Evolutionary conservation across 2,329 filamentous ascomycete species (phyloP), one percentile per base, ranked within the genome.

Genomic region (Cladosporium sp.): DNA sequence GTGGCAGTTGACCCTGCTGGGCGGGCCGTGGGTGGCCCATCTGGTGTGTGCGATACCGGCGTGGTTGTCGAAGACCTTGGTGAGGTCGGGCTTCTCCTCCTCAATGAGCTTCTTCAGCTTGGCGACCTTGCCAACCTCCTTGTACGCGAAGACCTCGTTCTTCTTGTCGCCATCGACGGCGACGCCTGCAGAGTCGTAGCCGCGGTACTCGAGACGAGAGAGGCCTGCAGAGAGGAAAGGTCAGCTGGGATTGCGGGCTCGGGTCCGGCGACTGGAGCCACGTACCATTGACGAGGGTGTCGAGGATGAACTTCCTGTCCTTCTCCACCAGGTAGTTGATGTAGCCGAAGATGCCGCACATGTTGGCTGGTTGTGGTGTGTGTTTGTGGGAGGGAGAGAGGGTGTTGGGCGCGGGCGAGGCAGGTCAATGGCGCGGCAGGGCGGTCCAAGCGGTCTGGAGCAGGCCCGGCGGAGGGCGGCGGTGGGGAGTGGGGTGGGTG

Each of bases 281-380:
- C 85, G 74, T 75, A 90, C 90, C 92, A 78, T 97, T 96, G 73
- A 96, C 87, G 64, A 98, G 81, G 58, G 92, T 97, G 72, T 96
- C 85, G 70, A 97, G 81, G 72, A 97, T 95, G 77, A 87, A 95
- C 76, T 89, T 91, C 73, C 93, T 84, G 78, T 97, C 92, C 83
- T 95, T 96, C 82, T 97, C 93, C 72, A 97, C 90, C 72, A 97
- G 79, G 77, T 97, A 97, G 80, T 97, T 97, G 79, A 97, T 89
- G 81, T 97, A 97, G 67, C 92, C 92, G 78, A 97, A 95, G 75
- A 93, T 95, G 74, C 89, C 89, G 48, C 48, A 50, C 48, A 50
- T 50, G 38, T 8, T 50, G 32, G 38, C 38, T 49, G 10, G 48
- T 28, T 43, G 48, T 38, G 28, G 32, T 34, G 48, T 43, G 28